Conservation (phyloP, 2,329 filamentous ascomycete species). For the Tolypocladium inflatum region DNA sequence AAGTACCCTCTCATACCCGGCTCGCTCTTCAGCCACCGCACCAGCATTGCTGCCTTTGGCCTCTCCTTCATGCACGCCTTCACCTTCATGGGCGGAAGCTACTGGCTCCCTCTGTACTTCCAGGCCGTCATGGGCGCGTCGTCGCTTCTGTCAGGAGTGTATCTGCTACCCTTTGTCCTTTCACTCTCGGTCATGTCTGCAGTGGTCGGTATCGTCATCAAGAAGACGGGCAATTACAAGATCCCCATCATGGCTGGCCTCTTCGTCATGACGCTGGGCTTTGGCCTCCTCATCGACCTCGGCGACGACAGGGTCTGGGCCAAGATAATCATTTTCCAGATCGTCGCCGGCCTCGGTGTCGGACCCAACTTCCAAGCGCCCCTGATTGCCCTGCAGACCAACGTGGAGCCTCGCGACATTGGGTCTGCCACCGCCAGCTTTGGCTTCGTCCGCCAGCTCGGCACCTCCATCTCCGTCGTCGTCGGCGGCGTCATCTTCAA, state of each 20-base stretch:
- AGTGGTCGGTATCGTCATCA: constrained; percentile 44
- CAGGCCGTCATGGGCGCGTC: constrained; percentile 62
- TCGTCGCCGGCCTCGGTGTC: constrained; percentile 53
- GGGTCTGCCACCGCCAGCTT: constrained; percentile 61
- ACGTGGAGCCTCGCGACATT: constrained; percentile 52
- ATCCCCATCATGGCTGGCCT: constrained; percentile 50
- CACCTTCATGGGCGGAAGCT: constrained; percentile 68
- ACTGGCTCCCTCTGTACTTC: constrained; percentile 81
- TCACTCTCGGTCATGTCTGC: constrained; percentile 56
- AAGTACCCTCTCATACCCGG: constrained; percentile 72
- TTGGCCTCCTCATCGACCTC: constrained; percentile 54
- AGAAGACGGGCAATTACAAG: constrained; percentile 57
- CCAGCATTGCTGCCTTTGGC: constrained; percentile 55
- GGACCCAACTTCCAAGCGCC: constrained; percentile 63
- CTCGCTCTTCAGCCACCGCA: constrained; percentile 55
- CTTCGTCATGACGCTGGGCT: constrained; percentile 51
- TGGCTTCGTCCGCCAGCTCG: constrained; percentile 58
- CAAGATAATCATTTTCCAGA: constrained; percentile 51
- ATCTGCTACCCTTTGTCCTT: constrained; percentile 61
- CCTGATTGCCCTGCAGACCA: constrained; percentile 58
- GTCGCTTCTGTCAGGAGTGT: constrained; percentile 65
- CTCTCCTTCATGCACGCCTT: constrained; percentile 66
- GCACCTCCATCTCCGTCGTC: constrained; percentile 58
- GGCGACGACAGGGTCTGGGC: constrained; percentile 43
- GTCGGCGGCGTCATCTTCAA: constrained; percentile 73